Base-by-base conservation (phyloP, 1,139 yeast genomes). In the Diutina rugosa region DNA sequence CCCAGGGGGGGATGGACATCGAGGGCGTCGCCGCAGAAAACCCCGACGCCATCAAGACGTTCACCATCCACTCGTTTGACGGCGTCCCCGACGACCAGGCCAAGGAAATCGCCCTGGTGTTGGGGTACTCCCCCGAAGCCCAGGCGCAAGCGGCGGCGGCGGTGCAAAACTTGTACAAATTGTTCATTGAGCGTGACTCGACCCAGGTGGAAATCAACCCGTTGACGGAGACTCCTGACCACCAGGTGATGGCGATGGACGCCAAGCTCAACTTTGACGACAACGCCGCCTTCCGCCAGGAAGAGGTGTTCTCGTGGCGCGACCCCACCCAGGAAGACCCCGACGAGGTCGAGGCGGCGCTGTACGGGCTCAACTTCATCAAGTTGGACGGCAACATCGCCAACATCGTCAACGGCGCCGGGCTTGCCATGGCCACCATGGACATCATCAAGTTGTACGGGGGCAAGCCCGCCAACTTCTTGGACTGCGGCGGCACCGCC, bases 401-500 rank as follows among this genome's bases (percentile, higher is more conserved):
- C 68, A 93, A 97, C 80, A 81, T 93, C 63, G 99, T 93, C 71
- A 93, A 93, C 74, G 99, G 99, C 79, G 99, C 99, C 59, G 99
- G 99, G 75, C 84, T 93, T 69, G 99, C 99, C 67, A 93, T 93
- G 99, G 99, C 99, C 67, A 93, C 99, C 64, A 91, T 93, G 98
- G 99, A 93, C 75, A 95, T 95, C 72, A 90, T 93, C 79, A 91
- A 95, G 79, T 82, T 95, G 67, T 88, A 90, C 78, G 98, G 98
- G 67, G 99, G 99, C 72, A 90, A 85, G 66, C 99, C 99, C 67
- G 99, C 99, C 64, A 93, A 93, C 81, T 93, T 93, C 82, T 83
- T 93, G 73, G 99, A 93, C 79, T 93, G 97, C 76, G 99, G 99
- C 80, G 99, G 99, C 79, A 96, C 97, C 73, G 99, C 99, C 65